Conservation (phyloP, 768 basidiomycete species). For the Bullera alba region DNA sequence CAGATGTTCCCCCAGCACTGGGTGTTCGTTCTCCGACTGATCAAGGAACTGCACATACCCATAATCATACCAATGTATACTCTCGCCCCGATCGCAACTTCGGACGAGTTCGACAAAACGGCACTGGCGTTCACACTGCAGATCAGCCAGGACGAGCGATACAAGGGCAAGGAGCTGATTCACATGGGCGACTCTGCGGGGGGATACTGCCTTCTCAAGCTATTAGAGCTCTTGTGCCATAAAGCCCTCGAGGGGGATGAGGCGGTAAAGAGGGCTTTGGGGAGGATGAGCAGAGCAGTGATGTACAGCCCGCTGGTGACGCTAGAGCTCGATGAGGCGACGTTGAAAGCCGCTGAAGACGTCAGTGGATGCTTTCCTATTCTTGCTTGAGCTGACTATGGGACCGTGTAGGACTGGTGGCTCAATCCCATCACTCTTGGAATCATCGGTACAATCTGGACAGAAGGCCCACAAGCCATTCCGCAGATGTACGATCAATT, state of each 20-base stretch:
- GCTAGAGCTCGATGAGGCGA: not conserved
- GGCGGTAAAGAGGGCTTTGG: not conserved
- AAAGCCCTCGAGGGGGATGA: conserved; percentile 1
- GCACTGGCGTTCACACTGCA: conserved; percentile 9
- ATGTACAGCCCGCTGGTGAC: conserved; percentile 18
- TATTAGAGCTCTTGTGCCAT: conserved; percentile 5
- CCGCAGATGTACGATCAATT: too few relatives aligned
- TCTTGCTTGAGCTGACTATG: not conserved
- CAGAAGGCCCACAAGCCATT: conserved; percentile 3
- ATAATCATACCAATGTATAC: conserved; percentile 15
- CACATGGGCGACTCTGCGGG: conserved; percentile 22
- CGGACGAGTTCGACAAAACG: conserved; percentile 1
- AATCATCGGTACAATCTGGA: conserved; percentile 6
- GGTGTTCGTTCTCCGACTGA: conserved; percentile 3
- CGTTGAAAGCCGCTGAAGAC: conserved; percentile 1
- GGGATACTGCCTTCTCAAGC: conserved; percentile 12
- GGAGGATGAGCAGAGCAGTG: conserved; percentile 1
- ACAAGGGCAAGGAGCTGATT: conserved; percentile 13
- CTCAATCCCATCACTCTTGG: not conserved
- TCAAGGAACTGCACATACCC: conserved; percentile 3
- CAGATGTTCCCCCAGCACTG: conserved; percentile 10
- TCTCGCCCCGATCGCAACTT: conserved; percentile 9
- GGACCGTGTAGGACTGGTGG: conserved; percentile 15
- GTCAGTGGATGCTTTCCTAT: not conserved
- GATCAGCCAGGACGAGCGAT: conserved; percentile 10